Conservation (phyloP, 1,139 yeast genomes). For the Blastobotrys buckinghamii region DNA sequence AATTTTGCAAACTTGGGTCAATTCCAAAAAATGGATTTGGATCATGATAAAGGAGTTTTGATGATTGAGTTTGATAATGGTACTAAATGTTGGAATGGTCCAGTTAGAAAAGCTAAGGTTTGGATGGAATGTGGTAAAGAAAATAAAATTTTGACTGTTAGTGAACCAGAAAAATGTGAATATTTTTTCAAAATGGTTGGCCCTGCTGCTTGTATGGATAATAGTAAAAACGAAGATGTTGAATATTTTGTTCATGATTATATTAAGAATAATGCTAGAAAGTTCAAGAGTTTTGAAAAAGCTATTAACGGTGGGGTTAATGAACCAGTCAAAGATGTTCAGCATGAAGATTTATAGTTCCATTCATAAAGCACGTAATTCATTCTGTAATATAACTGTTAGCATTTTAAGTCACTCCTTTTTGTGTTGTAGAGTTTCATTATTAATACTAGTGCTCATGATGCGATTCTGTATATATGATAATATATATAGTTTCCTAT, state of each 20-base stretch:
- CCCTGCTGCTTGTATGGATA: constrained; percentile 61
- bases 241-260: not conserved
- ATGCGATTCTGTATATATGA: no score
- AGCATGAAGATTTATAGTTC: not conserved
- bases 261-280: not conserved
- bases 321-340: not conserved
- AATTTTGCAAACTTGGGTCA: constrained; percentile 51
- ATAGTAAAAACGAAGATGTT: not conserved
- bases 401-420: no score
- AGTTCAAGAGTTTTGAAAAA: not conserved
- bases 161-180: constrained; percentile 87
- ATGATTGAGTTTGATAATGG: constrained; percentile 54
- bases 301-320: not conserved
- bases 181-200: constrained; percentile 57
- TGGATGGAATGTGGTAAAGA: constrained; percentile 61
- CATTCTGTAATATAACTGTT: no score
- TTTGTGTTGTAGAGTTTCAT: no score
- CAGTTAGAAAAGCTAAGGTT: constrained; percentile 64
- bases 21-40: constrained; percentile 5
- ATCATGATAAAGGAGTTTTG: constrained; percentile 22
- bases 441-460: no score
- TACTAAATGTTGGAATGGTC: constrained; percentile 95
- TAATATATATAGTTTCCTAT: no score
- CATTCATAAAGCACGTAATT: no score
- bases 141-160: constrained; percentile 53